Evolutionary conservation across 2,329 filamentous ascomycete species (phyloP).

Genomic region (Decorospora gaudefroyi): DNA sequence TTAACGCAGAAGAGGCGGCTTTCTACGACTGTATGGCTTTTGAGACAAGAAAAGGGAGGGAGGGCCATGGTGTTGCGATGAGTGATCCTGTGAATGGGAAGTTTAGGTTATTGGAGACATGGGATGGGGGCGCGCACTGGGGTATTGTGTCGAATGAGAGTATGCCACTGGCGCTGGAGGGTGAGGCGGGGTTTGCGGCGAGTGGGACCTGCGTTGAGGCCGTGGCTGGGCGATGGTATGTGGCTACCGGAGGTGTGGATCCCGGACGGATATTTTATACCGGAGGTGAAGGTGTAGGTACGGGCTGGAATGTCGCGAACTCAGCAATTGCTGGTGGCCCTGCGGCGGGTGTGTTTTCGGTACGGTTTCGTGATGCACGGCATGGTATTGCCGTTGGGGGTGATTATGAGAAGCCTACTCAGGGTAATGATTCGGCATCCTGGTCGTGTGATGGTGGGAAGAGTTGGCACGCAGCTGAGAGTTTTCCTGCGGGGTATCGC

Average conservation of each 20-base stretch:
- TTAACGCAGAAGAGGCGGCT: conserved; percentile 30
- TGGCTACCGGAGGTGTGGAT: conserved; percentile 34
- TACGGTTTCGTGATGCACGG: conserved; percentile 31
- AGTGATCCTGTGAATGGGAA: conserved; percentile 38
- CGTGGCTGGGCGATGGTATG: conserved; percentile 34
- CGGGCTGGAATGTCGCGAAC: conserved; percentile 29
- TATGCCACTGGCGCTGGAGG: conserved; percentile 27
- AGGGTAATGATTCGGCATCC: conserved; percentile 25
- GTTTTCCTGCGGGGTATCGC: conserved; percentile 34
- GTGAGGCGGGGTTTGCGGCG: conserved; percentile 35
- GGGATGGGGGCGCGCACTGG: conserved; percentile 33
- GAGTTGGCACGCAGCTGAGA: conserved; percentile 27
- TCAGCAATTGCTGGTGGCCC: conserved; percentile 28
- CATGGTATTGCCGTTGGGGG: conserved; percentile 37
- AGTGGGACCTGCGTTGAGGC: conserved; percentile 37
- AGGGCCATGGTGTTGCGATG: conserved; percentile 30
- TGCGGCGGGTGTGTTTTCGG: conserved; percentile 38
- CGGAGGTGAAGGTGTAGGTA: conserved; percentile 5
- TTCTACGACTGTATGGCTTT: conserved; percentile 42
- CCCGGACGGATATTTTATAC: conserved; percentile 33
- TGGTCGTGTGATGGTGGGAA: conserved; percentile 35
- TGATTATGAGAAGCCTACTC: conserved; percentile 30
- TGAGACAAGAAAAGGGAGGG: conserved; percentile 16
- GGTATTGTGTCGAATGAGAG: conserved; percentile 13
- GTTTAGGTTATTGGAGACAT: conserved; percentile 37